These are phyloP conservation scores for Vanrija sp. DNA, from an alignment of 1,284 basidiomycete genomes.

Conservation along the genomic window DNA sequence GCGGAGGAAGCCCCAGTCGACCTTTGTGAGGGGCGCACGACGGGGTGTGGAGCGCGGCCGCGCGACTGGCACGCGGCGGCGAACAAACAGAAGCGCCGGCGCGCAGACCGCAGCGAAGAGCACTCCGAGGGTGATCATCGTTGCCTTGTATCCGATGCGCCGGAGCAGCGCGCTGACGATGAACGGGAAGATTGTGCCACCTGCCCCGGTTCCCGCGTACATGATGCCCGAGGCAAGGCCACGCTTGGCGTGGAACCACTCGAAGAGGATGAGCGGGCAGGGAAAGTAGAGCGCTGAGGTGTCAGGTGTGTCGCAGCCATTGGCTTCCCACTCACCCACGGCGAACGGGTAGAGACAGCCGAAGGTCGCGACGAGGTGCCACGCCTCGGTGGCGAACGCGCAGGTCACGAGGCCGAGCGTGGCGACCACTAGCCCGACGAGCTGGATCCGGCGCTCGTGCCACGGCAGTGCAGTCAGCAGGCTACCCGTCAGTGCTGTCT, in stretches of 20 bases:
- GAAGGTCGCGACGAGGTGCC: slow-evolving; percentile 44
- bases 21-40: slow-evolving; percentile 1
- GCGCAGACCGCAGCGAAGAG: too few species aligned
- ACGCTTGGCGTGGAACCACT: slow-evolving; percentile 37
- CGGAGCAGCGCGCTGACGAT: slow-evolving; percentile 33
- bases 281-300: slow-evolving; percentile 31
- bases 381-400: slow-evolving; percentile 45
- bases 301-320: neutral
- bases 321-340: slow-evolving; percentile 22
- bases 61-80: too few species aligned
- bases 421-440: slow-evolving; percentile 27
- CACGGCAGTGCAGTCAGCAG: slow-evolving; percentile 33
- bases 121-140: slow-evolving; percentile 22
- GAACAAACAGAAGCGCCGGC: too few species aligned
- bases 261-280: slow-evolving; percentile 37
- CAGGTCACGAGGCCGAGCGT: slow-evolving; percentile 26
- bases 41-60: neutral
- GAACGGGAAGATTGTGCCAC: slow-evolving; percentile 41
- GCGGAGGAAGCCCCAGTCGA: slow-evolving; percentile 28
- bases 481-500: slow-evolving; percentile 5
- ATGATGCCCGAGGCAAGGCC: slow-evolving; percentile 29
- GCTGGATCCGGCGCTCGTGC: slow-evolving; percentile 26
- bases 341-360: slow-evolving; percentile 44
- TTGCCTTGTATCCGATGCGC: slow-evolving; percentile 38
- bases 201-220: slow-evolving; percentile 30